Conservation (phyloP, 139 green algal genomes). For the Desmodesmus armatus region DNA sequence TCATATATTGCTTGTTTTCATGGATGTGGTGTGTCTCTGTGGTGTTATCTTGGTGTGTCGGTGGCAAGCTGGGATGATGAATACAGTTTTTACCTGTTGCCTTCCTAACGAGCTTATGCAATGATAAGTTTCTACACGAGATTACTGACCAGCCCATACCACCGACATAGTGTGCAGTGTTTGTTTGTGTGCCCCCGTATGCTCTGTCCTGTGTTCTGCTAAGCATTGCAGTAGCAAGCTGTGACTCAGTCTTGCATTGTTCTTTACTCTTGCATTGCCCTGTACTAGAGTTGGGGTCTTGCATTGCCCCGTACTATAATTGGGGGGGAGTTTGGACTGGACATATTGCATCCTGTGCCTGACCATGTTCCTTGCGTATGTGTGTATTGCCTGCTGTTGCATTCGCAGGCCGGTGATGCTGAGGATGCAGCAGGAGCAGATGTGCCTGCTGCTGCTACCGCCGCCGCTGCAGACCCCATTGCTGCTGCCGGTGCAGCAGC, state of each 20-base stretch:
- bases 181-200: background rate
- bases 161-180: too few relatives aligned
- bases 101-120: conserved; percentile 47
- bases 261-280: background rate
- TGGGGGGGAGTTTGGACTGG: too few relatives aligned
- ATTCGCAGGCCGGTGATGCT: background rate
- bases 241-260: background rate
- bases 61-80: conserved; percentile 38
- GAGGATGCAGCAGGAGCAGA: background rate
- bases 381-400: background rate
- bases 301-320: too few relatives aligned
- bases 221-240: background rate
- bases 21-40: background rate
- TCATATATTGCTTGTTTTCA: conserved; percentile 25
- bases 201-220: background rate
- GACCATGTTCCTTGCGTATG: background rate
- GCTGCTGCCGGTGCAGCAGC: conserved; percentile 3
- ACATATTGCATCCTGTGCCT: background rate
- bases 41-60: background rate
- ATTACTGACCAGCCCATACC: conserved; percentile 49
- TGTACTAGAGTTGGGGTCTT: too few relatives aligned
- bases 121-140: conserved; percentile 53
- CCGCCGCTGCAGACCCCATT: background rate
- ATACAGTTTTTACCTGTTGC: conserved; percentile 52
- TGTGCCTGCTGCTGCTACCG: background rate